Conservation (phyloP, 768 basidiomycete species). For the Crassisporium funariophilum region DNA sequence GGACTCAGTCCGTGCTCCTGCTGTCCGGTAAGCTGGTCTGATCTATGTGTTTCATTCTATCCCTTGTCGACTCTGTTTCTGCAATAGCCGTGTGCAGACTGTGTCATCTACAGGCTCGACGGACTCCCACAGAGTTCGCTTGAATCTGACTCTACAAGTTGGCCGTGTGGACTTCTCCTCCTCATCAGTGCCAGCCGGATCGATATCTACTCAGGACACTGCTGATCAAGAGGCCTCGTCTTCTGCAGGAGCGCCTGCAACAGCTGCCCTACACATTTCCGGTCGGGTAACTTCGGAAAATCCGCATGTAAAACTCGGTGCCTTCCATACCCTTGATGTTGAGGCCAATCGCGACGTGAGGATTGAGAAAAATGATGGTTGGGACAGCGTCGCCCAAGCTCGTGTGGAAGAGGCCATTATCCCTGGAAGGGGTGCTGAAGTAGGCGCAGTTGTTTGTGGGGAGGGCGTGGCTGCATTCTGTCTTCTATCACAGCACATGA, state of each 20-base stretch:
- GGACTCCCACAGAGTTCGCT: slow-evolving; percentile 85
- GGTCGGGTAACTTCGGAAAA: slow-evolving; percentile 89
- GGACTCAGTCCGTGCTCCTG: slow-evolving; percentile 83
- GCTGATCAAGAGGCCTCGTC: slow-evolving; percentile 46
- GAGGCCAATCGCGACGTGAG: slow-evolving; percentile 90
- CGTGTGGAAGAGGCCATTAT: slow-evolving; percentile 87
- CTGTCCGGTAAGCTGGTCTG: slow-evolving; percentile 81
- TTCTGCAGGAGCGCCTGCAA: slow-evolving; percentile 36
- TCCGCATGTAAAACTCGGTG: slow-evolving; percentile 86
- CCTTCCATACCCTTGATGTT: slow-evolving; percentile 92
- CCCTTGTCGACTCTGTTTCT: neutral
- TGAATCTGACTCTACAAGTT: slow-evolving; percentile 84
- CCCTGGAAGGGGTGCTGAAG: slow-evolving; percentile 94
- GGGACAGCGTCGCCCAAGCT: slow-evolving; percentile 87
- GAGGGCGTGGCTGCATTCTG: slow-evolving; percentile 96
- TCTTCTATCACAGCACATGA: slow-evolving; percentile 95
- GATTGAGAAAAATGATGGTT: slow-evolving; percentile 83
- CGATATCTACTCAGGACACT: slow-evolving; percentile 15
- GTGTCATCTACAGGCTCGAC: slow-evolving; percentile 92
- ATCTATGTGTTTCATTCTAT: neutral
- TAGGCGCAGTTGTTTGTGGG: slow-evolving; percentile 94
- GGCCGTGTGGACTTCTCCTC: slow-evolving; percentile 81
- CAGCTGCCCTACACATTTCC: slow-evolving; percentile 78
- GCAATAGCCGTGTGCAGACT: slow-evolving; percentile 77
- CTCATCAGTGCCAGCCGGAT: slow-evolving; percentile 48